Evolutionary conservation across 257 asterid genomes (phyloP).

Genomic region (Jacaranda copaia): DNA sequence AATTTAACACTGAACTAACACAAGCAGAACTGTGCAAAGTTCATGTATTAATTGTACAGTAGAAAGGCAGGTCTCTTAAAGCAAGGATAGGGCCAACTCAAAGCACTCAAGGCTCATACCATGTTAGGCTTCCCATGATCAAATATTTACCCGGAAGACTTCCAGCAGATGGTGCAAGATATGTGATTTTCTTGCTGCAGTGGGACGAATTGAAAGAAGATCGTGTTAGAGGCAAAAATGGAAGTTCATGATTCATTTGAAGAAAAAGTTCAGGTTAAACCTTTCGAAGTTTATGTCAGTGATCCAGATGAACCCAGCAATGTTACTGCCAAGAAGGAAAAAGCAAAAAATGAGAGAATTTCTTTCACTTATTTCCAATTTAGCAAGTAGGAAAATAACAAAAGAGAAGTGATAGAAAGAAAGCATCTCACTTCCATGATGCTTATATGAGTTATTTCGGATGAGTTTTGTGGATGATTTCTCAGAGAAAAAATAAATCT

Average conservation of each 20-base stretch:
- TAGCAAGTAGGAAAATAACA: not conserved
- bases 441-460: conserved; percentile 2
- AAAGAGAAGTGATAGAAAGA: not conserved
- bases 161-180: conserved; percentile 92
- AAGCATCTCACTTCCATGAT: not conserved
- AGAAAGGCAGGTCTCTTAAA: not conserved
- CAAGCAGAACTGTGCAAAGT: not conserved
- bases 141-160: conserved; percentile 84
- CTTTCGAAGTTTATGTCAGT: conserved; percentile 83
- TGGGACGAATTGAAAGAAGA: conserved; percentile 10
- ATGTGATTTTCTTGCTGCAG: conserved; percentile 82
- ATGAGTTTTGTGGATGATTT: not conserved
- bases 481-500: not conserved
- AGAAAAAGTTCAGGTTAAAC: conserved; percentile 42
- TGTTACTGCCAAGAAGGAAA: conserved; percentile 58
- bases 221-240: conserved; percentile 26
- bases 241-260: not conserved
- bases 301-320: conserved; percentile 96
- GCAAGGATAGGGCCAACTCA: not conserved
- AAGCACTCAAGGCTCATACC: conserved; percentile 69
- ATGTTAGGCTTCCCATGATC: conserved; percentile 84
- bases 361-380: not conserved
- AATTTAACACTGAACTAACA: too few relatives aligned
- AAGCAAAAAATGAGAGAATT: conserved; percentile 21
- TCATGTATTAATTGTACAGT: conserved; percentile 32